Evolutionary conservation across 2,329 filamentous ascomycete genomes (phyloP), one percentile per base, ranked within the genome.

Genomic region (Cladosporium oxysporum): DNA sequence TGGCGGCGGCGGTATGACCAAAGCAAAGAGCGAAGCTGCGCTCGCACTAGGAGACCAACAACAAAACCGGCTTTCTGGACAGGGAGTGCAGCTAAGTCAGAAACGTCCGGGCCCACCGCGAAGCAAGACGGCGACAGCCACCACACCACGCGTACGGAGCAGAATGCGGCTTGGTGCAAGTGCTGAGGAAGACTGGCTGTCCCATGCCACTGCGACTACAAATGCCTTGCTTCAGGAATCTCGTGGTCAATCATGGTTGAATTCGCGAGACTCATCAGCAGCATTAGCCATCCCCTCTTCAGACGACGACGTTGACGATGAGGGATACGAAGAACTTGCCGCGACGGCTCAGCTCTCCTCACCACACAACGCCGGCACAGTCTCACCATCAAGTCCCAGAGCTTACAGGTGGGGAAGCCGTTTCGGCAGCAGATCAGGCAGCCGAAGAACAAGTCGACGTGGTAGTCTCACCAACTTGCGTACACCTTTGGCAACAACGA

Each of bases 181-280:
- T 7, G 65, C 71, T 10, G 80, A 84, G 61, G 80, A 85, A 59
- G 84, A 85, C 73, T 89, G 87, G 87, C 78, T 88, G 63, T 82
- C 87, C 53, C 84, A 86, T 62, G 83, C 86, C 0, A 85, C 85
- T 2, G 79, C 86, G 8, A 82, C 83, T 0, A 83, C 88, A 5
- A 83, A 85, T 2, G 83, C 84, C 5, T 82, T 85, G 23, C 83
- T 85, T 5, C 79, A 85, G 44, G 86, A 88, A 70, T 82, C 83
- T 66, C 88, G 88, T 70, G 87, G 87, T n/a, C 86, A 88, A 71
- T 83, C 83, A 64, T 88, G 86, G 86, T 79, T 88, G 3, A 79
- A 80, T 2, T 83, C 86, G 61, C 79, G 85, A 29, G 83, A 85
- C 68, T 86, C 82, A 67, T 83, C 82, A 0, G 88, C 86, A 0